These are phyloP conservation scores for Didymella segeticola DNA, from an alignment of 2,329 filamentous ascomycete species.

Conservation along the genomic window DNA sequence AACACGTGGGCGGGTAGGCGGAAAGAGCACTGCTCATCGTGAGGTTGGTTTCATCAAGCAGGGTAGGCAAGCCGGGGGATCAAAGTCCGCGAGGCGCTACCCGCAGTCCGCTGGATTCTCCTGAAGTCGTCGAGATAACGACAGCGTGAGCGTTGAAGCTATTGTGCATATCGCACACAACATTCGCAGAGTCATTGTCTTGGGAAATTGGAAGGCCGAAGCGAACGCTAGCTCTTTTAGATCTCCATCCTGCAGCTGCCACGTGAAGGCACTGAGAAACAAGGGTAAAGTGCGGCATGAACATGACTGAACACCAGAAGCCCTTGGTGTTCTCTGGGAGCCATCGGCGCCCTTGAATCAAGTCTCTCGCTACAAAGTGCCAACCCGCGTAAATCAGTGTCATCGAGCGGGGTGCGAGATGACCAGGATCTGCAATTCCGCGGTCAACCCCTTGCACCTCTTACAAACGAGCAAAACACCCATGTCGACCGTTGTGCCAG, in stretches of 20 bases:
- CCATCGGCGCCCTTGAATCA: background rate
- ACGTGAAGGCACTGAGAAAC: conserved; percentile 6
- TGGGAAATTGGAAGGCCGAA: background rate
- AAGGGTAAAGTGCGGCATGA: conserved; percentile 2
- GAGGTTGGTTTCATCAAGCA: conserved; percentile 11
- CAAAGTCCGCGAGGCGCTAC: background rate
- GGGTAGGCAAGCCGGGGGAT: conserved; percentile 1
- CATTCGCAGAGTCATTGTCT: background rate
- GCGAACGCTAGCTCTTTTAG: conserved; percentile 7
- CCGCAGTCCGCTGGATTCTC: background rate
- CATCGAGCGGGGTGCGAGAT: conserved; percentile 6
- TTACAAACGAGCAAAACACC: conserved; percentile 4
- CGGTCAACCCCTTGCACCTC: conserved; percentile 2
- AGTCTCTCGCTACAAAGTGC: background rate
- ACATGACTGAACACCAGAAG: conserved; percentile 5
- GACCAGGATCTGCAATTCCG: conserved; percentile 1
- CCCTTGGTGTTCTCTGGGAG: background rate
- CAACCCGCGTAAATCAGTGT: background rate
- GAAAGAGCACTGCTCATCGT: conserved; percentile 11
- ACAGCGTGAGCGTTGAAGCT: background rate
- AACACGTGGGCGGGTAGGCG: conserved; percentile 16
- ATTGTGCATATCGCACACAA: background rate
- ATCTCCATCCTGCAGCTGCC: conserved; percentile 7
- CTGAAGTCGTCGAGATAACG: background rate
- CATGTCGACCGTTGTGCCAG: conserved; percentile 6